Percentiles rank a stretch among this genome's conserved stretches.
These are phyloP conservation scores for Euphrasia arctica DNA, from an alignment of 305 asterid species.

Conservation along the genomic window DNA sequence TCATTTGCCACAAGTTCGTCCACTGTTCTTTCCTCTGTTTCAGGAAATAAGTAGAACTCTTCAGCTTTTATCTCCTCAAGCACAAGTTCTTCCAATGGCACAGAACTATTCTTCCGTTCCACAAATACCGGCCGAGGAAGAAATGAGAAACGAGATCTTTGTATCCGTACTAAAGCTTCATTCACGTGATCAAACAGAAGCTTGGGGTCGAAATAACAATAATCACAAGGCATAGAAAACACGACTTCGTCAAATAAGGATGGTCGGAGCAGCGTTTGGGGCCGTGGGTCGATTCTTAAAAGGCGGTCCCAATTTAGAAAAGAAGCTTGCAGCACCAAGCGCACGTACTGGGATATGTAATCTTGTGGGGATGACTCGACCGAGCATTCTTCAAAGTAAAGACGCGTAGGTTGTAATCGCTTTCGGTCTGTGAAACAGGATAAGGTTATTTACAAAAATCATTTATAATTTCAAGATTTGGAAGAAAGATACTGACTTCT, in stretches of 20 bases:
- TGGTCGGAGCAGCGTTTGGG: slow-evolving; percentile 35
- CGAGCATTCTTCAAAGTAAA: slow-evolving; percentile 48
- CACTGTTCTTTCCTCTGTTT: slow-evolving; percentile 31
- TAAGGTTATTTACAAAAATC: neutral
- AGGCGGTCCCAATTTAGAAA: slow-evolving; percentile 43
- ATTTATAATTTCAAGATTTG: neutral
- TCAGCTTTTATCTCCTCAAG: slow-evolving; percentile 49
- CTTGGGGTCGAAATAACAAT: slow-evolving; percentile 33
- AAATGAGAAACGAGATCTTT: slow-evolving; percentile 30
- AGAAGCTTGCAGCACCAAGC: slow-evolving; percentile 46
- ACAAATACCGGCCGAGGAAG: slow-evolving; percentile 40
- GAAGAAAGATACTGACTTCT: neutral
- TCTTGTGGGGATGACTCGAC: slow-evolving; percentile 31
- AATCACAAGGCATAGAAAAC: slow-evolving; percentile 28
- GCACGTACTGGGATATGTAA: slow-evolving; percentile 39
- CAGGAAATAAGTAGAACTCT: slow-evolving; percentile 33
- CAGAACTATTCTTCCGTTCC: slow-evolving; percentile 30
- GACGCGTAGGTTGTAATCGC: slow-evolving; percentile 39
- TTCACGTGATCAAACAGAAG: slow-evolving; percentile 57
- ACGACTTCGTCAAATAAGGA: slow-evolving; percentile 39
- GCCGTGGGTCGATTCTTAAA: slow-evolving; percentile 28
- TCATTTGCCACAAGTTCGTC: slow-evolving; percentile 34
- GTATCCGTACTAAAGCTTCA: slow-evolving; percentile 43
- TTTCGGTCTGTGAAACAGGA: slow-evolving; percentile 30
- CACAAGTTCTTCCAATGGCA: slow-evolving; percentile 40